Evolutionary conservation across 495 filamentous ascomycete genomes (phyloP), one percentile per base, ranked within the genome.

Genomic region (Aspergillus baeticus): DNA sequence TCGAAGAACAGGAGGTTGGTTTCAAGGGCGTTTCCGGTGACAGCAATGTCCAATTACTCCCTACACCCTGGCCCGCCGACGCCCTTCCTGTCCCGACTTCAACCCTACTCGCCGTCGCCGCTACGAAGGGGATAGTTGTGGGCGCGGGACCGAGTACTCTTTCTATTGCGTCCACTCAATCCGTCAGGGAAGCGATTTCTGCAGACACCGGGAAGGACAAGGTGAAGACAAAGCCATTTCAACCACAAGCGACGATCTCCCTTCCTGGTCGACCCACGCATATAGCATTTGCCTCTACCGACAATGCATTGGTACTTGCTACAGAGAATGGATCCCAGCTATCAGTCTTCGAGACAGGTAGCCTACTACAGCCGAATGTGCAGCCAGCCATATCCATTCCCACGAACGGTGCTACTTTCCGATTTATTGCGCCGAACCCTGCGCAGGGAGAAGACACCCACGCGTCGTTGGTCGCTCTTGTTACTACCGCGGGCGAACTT

Each of bases 31-130:
- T 96, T 23, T 78, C 83, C 29, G 86, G 90, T 58, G 94, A 96
- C 54, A 83, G 84, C 47, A 95, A 91, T 67, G 70, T 99, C 60
- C 86, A 84, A 61, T 62, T 93, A 7, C 81, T 98, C 41, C 86
- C 91, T 1, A 79, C 89, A 35, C 81, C 86, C 66, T 99, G 93
- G 89, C 84, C 89, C 31, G 71, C 76, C 23, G 77, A 89, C 55
- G 69, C 79, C 15, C 78, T 91, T 43, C 95, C 94, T n/a, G 76
- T 84, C 10, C 81, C 91, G 3, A 92, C 87, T 21, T 83, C 88
- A 39, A 90, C 91, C n/a, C 86, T 99, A 35, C 77, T 99, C 44
- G 87, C 86, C 63, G 81, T 98, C 60, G 92, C 95, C 31, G 83
- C 88, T 15, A 84, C 77, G 49, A 87, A 86, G 71, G 92, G 91